A percentile compares a stretch with the other conserved stretches of the same genome.
Conservation (phyloP, 2,329 filamentous ascomycete species). For the Aspergillus sp. region DNA sequence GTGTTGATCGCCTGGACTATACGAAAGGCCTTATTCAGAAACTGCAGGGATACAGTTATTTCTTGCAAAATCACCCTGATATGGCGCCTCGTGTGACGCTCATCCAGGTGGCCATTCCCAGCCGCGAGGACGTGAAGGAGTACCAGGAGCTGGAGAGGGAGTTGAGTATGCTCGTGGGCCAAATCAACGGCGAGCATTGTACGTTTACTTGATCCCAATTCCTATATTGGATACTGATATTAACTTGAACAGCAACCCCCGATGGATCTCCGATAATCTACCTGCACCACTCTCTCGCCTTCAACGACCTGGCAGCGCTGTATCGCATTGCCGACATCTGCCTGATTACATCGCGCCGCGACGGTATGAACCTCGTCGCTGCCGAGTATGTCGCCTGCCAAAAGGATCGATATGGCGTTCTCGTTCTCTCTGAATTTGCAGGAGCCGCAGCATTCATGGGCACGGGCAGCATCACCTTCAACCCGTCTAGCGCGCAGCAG, state of each 20-base stretch:
- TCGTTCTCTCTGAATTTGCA: slow-evolving; percentile 92
- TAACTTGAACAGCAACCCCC: slow-evolving; percentile 61
- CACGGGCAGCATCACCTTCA: slow-evolving; percentile 84
- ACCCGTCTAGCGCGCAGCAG: slow-evolving; percentile 94
- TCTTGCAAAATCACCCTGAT: slow-evolving; percentile 87
- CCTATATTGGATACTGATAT: background rate
- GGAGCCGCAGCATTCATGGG: slow-evolving; percentile 84
- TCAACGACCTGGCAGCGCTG: slow-evolving; percentile 88
- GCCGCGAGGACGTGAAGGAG: slow-evolving; percentile 80
- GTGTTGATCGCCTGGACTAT: slow-evolving; percentile 90
- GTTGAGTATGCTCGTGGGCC: slow-evolving; percentile 86
- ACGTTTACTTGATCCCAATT: slow-evolving; percentile 13
- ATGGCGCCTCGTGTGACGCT: slow-evolving; percentile 92
- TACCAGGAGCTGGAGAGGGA: slow-evolving; percentile 91
- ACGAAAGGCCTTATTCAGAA: slow-evolving; percentile 97
- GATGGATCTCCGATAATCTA: slow-evolving; percentile 97
- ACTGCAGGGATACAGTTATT: slow-evolving; percentile 85
- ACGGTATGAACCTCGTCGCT: slow-evolving; percentile 96
- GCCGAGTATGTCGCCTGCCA: slow-evolving; percentile 97
- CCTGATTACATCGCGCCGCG: slow-evolving; percentile 82
- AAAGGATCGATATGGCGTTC: slow-evolving; percentile 78
- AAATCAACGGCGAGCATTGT: slow-evolving; percentile 90
- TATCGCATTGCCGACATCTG: slow-evolving; percentile 88
- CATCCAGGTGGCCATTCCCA: slow-evolving; percentile 90
- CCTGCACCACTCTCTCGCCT: slow-evolving; percentile 88